Conservation (phyloP, 164 flowering plant genomes). For the Liquidambar formosana region DNA sequence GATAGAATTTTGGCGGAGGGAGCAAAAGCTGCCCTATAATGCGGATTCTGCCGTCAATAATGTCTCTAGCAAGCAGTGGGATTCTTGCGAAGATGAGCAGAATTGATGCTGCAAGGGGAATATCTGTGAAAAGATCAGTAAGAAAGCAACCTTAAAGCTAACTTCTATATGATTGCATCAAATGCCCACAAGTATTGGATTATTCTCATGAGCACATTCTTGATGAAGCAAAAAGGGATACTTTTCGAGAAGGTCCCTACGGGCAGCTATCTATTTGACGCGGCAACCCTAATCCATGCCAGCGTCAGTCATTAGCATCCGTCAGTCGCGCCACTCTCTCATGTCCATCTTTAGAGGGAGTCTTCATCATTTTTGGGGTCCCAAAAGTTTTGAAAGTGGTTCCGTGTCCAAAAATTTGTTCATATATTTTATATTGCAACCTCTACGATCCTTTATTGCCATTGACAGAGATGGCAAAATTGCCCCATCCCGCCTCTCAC, state of each 20-base stretch:
- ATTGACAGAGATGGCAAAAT: too few relatives aligned
- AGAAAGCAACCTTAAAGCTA: constrained; percentile 28
- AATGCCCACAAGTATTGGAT: constrained; percentile 25
- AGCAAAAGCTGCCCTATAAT: constrained; percentile 16
- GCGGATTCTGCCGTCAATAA: constrained; percentile 17
- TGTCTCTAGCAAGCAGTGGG: constrained; percentile 11
- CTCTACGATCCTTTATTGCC: too few relatives aligned
- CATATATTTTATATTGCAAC: too few relatives aligned
- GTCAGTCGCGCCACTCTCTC: too few relatives aligned
- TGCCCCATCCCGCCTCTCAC: too few relatives aligned
- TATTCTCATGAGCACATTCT: constrained; percentile 17
- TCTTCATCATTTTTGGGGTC: too few relatives aligned
- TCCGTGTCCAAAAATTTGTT: too few relatives aligned
- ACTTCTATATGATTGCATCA: constrained; percentile 30
- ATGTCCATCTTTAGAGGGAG: too few relatives aligned
- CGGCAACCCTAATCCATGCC: constrained; percentile 3
- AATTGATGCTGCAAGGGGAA: constrained; percentile 42
- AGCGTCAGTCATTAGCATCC: too few relatives aligned
- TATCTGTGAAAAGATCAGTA: constrained; percentile 25
- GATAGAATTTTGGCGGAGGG: constrained; percentile 8
- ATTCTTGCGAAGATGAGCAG: constrained; percentile 29
- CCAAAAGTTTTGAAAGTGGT: too few relatives aligned
- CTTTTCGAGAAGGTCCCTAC: constrained; percentile 1
- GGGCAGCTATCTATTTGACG: constrained; percentile 10
- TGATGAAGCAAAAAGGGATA: not conserved